A percentile compares a stretch with the other conserved stretches of the same genome.
These are phyloP conservation scores for Russula earlei DNA, from an alignment of 768 basidiomycete species.

Conservation along the genomic window DNA sequence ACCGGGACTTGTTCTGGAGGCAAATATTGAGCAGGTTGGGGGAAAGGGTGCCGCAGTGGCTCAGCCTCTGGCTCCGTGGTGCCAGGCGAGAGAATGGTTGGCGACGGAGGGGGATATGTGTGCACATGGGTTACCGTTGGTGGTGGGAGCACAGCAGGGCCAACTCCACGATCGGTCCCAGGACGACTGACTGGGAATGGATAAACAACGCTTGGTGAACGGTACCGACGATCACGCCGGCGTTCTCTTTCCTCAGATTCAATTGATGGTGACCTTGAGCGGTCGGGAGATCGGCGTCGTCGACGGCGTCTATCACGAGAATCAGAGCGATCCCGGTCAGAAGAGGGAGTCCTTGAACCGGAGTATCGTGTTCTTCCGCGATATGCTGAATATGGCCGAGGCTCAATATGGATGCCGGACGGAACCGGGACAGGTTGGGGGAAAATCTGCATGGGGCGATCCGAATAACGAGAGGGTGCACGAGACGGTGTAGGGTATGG, in stretches of 20 bases:
- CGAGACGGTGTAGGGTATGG: neutral
- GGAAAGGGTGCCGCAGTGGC: constrained; percentile 7
- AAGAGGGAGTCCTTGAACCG: constrained; percentile 4
- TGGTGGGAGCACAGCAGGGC: neutral
- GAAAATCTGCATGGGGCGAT: neutral
- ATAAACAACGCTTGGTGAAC: neutral
- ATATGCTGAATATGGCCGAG: neutral
- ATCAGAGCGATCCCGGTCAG: neutral
- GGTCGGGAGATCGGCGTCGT: neutral
- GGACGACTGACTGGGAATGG: neutral
- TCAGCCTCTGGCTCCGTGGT: neutral
- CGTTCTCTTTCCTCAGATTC: neutral
- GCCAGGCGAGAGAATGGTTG: neutral
- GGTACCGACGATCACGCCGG: neutral
- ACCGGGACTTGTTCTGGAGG: neutral
- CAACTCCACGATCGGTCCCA: neutral
- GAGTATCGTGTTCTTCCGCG: neutral
- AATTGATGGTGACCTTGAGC: neutral
- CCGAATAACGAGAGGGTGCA: neutral
- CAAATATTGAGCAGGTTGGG: neutral
- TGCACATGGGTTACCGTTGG: constrained; percentile 1
- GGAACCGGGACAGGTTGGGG: neutral
- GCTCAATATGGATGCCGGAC: neutral
- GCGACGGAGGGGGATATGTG: neutral
- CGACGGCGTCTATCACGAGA: neutral